Evolutionary conservation across 371 early-diverging fungal species (phyloP).

Genomic region (Catenaria anguillulae): DNA sequence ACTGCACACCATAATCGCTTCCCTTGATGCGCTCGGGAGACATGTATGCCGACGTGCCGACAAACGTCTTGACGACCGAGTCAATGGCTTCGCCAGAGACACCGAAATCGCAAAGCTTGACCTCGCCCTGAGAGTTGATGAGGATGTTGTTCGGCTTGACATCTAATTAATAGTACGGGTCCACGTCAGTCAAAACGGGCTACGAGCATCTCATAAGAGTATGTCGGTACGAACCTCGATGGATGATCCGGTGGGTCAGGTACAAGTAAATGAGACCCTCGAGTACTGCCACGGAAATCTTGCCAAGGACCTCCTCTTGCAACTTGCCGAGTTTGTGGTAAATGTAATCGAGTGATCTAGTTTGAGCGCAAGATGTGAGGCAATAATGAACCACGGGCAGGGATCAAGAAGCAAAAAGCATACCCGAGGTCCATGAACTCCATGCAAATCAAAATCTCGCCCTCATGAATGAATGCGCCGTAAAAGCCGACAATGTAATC

Average conservation of each 20-base stretch:
- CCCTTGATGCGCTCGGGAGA: constrained; percentile 75
- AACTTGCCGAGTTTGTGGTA: constrained; percentile 6
- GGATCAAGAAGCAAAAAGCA: too few relatives aligned
- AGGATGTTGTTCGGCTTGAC: constrained; percentile 86
- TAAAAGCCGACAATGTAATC: constrained; percentile 85
- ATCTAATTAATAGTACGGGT: constrained; percentile 18
- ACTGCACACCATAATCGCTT: constrained; percentile 72
- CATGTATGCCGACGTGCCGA: constrained; percentile 92
- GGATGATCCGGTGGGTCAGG: constrained; percentile 72
- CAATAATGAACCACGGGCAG: background rate
- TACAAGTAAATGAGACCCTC: constrained; percentile 69
- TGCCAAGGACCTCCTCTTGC: constrained; percentile 25
- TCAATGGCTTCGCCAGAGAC: constrained; percentile 79
- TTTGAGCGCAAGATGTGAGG: too few relatives aligned
- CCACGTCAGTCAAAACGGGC: too few relatives aligned
- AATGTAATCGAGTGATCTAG: constrained; percentile 3
- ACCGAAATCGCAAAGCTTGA: constrained; percentile 93
- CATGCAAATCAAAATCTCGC: constrained; percentile 89
- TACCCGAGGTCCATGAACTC: constrained; percentile 60
- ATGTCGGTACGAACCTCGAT: constrained; percentile 28
- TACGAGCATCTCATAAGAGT: too few relatives aligned
- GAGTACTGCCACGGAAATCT: constrained; percentile 43
- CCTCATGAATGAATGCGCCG: constrained; percentile 77
- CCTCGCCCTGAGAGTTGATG: constrained; percentile 54
- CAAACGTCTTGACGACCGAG: constrained; percentile 83